Evolutionary conservation across 148 eudicot genomes (phyloP).

Genomic region (Polygonum aviculare): DNA sequence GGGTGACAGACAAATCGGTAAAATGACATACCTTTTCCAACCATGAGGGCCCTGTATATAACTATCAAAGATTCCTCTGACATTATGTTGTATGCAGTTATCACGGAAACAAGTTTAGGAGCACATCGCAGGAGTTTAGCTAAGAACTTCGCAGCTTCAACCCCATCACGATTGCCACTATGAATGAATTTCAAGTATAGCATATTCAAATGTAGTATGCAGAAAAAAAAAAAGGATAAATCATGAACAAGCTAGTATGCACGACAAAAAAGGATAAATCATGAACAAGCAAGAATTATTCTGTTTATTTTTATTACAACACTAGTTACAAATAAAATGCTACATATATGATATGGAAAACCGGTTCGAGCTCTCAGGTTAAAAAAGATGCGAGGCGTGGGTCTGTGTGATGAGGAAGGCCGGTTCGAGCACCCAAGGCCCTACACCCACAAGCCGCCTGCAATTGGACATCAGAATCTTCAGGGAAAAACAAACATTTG

Average conservation of each 20-base stretch:
- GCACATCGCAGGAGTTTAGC: slow-evolving; percentile 45
- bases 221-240: background rate
- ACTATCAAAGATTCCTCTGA: slow-evolving; percentile 51
- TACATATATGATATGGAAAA: too few relatives aligned
- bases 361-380: slow-evolving; percentile 1
- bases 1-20: background rate
- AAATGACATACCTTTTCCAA: slow-evolving; percentile 42
- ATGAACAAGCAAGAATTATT: background rate
- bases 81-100: slow-evolving; percentile 68
- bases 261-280: background rate
- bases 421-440: slow-evolving; percentile 86
- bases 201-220: background rate
- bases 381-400: slow-evolving; percentile 57
- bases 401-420: slow-evolving; percentile 69
- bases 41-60: slow-evolving; percentile 43
- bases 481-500: background rate
- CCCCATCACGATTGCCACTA: slow-evolving; percentile 56
- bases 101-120: slow-evolving; percentile 43
- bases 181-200: slow-evolving; percentile 30
- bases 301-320: too few relatives aligned
- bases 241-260: background rate
- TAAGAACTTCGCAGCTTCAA: slow-evolving; percentile 63
- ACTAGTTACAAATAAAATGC: too few relatives aligned
- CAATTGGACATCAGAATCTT: slow-evolving; percentile 5
- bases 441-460: slow-evolving; percentile 85